These are phyloP conservation scores for Colletotrichum gigasporum DNA, from an alignment of 2,329 filamentous ascomycete species.

Conservation along the genomic window DNA sequence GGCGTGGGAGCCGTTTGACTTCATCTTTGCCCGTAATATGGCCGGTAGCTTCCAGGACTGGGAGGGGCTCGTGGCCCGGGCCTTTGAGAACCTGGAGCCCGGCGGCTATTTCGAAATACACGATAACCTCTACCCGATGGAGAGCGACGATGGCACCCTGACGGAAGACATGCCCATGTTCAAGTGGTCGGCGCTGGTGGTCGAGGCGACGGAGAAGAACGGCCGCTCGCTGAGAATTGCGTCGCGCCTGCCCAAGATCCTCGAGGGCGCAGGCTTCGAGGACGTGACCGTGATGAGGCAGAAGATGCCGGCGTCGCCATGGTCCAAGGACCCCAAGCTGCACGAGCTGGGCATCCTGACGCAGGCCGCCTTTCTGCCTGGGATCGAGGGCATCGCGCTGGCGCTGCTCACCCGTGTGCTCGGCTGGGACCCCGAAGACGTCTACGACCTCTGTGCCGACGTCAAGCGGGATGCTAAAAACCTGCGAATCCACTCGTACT, in stretches of 20 bases:
- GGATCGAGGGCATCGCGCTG: slow-evolving; percentile 40
- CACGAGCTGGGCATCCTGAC: slow-evolving; percentile 37
- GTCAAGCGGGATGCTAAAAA: slow-evolving; percentile 36
- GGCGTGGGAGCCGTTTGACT: slow-evolving; percentile 43
- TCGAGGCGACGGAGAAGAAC: background rate
- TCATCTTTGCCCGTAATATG: slow-evolving; percentile 46
- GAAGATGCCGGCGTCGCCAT: slow-evolving; percentile 42
- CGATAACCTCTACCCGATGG: slow-evolving; percentile 35
- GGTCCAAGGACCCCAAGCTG: slow-evolving; percentile 40
- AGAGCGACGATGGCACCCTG: slow-evolving; percentile 44
- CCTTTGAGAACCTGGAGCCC: slow-evolving; percentile 19
- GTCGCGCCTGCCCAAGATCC: background rate
- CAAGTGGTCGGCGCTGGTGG: background rate
- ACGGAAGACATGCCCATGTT: slow-evolving; percentile 36
- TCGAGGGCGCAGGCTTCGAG: slow-evolving; percentile 36
- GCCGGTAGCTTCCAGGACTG: slow-evolving; percentile 39
- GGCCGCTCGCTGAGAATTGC: background rate
- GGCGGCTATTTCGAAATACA: slow-evolving; percentile 28
- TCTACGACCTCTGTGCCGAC: slow-evolving; percentile 35
- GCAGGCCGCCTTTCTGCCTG: slow-evolving; percentile 32
- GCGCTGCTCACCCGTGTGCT: slow-evolving; percentile 40
- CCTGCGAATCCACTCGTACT: slow-evolving; percentile 38
- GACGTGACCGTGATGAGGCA: slow-evolving; percentile 39
- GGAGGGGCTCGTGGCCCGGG: slow-evolving; percentile 31
- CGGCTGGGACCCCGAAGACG: slow-evolving; percentile 38